Base-by-base conservation (phyloP, 208 protist genomes). In the Strigomonas culicis region DNA sequence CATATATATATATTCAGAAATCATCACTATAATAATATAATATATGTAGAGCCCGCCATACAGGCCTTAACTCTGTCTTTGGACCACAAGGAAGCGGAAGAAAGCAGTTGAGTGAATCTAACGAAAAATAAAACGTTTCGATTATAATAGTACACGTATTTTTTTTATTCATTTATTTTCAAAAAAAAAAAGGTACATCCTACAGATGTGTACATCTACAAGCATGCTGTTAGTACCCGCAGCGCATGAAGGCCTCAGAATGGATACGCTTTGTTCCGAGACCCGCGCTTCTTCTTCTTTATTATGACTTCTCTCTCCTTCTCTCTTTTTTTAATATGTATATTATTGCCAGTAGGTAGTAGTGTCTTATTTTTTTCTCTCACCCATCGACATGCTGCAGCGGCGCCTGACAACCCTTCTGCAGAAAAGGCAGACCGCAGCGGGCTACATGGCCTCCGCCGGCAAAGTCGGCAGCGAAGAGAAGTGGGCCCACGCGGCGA, bases 401-500 rank as follows among this genome's bases (percentile, higher is more conserved):
- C 22, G 47, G 11, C 6, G 8, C n/a, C 28, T 10, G 24, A 3
- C 3, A 3, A n/a, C 52, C 52, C 2, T 51, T 74, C 4, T 43
- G 67, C 8, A 88, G 57, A 88, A 91, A 67, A 91, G 90, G 46
- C 83, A 92, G 51, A 92, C 77, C n/a, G 77, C 77, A 8, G 75
- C 82, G 8, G 76, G 75, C 25, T 92, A 90, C 70, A 83, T 88
- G 74, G 82, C 80, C 4, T 79, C 62, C 51, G 83, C 81, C 19
- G 80, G 83, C 0, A 92, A 92, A 69, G 74, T 83, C 24, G 89
- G 89, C 21, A 77, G 72, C 46, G 89, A 95, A 11, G 89, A 95
- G 75, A 92, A 93, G 73, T 95, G 86, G 86, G 86, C 86, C 0
- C 89, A 95, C 49, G 82, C 82, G 4, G 84, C 82, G 41, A 91